These are phyloP conservation scores for Uncinocarpus reesii DNA, from an alignment of 2,329 filamentous ascomycete species.

Conservation along the genomic window DNA sequence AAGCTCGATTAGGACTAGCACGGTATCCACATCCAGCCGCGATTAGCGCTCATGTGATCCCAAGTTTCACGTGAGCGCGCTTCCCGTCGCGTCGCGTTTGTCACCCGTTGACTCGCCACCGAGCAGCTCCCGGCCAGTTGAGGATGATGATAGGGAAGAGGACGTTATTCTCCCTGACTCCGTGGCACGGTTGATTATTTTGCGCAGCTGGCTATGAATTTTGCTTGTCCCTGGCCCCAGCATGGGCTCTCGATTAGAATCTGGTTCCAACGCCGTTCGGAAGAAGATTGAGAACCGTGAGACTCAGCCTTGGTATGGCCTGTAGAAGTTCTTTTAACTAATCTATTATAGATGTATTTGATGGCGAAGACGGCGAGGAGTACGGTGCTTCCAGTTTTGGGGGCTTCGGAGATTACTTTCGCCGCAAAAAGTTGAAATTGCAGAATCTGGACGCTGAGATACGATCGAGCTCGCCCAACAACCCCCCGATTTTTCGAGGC, in stretches of 20 bases:
- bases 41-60: constrained; percentile 9
- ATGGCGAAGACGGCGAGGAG: constrained; percentile 77
- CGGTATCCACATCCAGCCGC: neutral
- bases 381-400: constrained; percentile 80
- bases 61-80: constrained; percentile 6
- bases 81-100: neutral
- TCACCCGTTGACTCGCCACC: neutral
- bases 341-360: constrained; percentile 52
- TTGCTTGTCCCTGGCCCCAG: constrained; percentile 14
- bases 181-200: neutral
- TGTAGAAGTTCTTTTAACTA: neutral
- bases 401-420: constrained; percentile 83
- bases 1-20: neutral
- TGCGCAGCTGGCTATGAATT: constrained; percentile 9
- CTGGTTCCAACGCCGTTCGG: constrained; percentile 49
- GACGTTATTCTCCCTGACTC: neutral
- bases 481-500: constrained; percentile 79
- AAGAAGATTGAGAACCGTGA: constrained; percentile 53
- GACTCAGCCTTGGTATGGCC: constrained; percentile 15
- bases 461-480: constrained; percentile 56
- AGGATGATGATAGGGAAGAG: neutral
- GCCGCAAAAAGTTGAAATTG: constrained; percentile 91
- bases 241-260: constrained; percentile 55
- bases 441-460: constrained; percentile 86
- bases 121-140: neutral